Evolutionary conservation across 2,329 filamentous ascomycete species (phyloP).

Genomic region (Didymella glomerata): DNA sequence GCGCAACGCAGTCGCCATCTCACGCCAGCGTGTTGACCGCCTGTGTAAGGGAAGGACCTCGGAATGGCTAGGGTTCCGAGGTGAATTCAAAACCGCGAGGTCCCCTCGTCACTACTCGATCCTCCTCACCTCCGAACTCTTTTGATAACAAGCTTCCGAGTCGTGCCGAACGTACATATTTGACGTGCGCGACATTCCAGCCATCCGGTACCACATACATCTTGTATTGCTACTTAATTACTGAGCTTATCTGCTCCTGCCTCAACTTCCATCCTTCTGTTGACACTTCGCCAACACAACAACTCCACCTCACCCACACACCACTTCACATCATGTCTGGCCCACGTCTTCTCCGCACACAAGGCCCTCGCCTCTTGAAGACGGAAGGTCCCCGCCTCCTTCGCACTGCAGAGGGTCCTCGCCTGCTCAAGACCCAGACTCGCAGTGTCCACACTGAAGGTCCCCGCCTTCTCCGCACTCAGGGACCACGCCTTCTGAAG

Average conservation of each 20-base stretch:
- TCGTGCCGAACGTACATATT: conserved; percentile 13
- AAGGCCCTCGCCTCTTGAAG: conserved; percentile 19
- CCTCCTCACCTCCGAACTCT: conserved; percentile 14
- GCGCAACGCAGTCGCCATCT: conserved; percentile 14
- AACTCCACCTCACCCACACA: not conserved
- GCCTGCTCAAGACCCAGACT: conserved; percentile 22
- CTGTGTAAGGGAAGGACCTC: conserved; percentile 10
- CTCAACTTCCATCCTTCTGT: conserved; percentile 2
- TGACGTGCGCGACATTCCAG: conserved; percentile 14
- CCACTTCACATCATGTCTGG: conserved; percentile 17
- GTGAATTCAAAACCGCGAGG: conserved; percentile 19
- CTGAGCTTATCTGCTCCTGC: conserved; percentile 17
- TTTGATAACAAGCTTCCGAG: conserved; percentile 16
- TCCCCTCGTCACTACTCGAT: conserved; percentile 18
- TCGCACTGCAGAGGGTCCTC: conserved; percentile 20
- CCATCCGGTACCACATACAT: conserved; percentile 9
- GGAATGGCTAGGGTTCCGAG: conserved; percentile 16
- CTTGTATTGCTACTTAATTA: conserved; percentile 11
- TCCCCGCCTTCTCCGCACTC: conserved; percentile 21
- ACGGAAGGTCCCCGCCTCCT: conserved; percentile 17
- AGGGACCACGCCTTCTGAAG: conserved; percentile 19
- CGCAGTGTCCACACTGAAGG: conserved; percentile 19
- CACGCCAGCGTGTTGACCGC: conserved; percentile 26
- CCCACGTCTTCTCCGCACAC: conserved; percentile 22
- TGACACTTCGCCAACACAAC: conserved; percentile 2